A percentile compares a stretch with the other conserved stretches of the same genome.
Conservation (phyloP, 768 basidiomycete species). For the Boletus tylopilopsis region DNA sequence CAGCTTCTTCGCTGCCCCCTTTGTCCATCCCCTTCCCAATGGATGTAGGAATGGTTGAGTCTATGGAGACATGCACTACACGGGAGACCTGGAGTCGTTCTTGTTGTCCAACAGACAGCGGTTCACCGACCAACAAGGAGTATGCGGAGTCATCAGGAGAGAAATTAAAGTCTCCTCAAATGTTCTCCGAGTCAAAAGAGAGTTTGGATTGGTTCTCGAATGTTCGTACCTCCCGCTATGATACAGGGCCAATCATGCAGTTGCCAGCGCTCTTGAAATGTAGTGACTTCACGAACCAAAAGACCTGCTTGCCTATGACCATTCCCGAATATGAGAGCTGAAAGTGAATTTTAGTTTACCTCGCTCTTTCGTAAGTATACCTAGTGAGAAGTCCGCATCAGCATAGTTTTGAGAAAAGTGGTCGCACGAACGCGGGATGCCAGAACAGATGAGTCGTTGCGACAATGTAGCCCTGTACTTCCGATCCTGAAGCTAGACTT, state of each 20-base stretch:
- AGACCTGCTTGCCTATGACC: slow-evolving; percentile 68
- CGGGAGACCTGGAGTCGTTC: slow-evolving; percentile 55
- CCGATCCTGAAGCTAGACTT: slow-evolving; percentile 31
- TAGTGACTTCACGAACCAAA: slow-evolving; percentile 57
- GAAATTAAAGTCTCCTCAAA: slow-evolving; percentile 80
- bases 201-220: background rate
- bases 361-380: slow-evolving; percentile 76
- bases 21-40: slow-evolving; percentile 25
- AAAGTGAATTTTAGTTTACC: slow-evolving; percentile 41
- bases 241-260: slow-evolving; percentile 69
- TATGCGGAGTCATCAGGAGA: slow-evolving; percentile 80
- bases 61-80: slow-evolving; percentile 69
- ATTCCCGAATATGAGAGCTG: background rate
- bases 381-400: slow-evolving; percentile 4
- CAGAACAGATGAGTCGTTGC: slow-evolving; percentile 95
- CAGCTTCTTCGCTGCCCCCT: slow-evolving; percentile 40
- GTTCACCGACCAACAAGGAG: slow-evolving; percentile 63
- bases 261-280: slow-evolving; percentile 47
- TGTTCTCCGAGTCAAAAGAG: background rate
- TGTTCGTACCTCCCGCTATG: slow-evolving; percentile 71
- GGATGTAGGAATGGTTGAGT: slow-evolving; percentile 46
- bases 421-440: slow-evolving; percentile 71
- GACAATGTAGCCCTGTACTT: slow-evolving; percentile 57
- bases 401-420: background rate
- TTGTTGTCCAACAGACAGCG: slow-evolving; percentile 53